Percentiles rank a stretch among this genome's conserved stretches.
phyloP scores from a whole-genome alignment of 2,329 filamentous ascomycete species.

The Xylaria sp. region DNA sequence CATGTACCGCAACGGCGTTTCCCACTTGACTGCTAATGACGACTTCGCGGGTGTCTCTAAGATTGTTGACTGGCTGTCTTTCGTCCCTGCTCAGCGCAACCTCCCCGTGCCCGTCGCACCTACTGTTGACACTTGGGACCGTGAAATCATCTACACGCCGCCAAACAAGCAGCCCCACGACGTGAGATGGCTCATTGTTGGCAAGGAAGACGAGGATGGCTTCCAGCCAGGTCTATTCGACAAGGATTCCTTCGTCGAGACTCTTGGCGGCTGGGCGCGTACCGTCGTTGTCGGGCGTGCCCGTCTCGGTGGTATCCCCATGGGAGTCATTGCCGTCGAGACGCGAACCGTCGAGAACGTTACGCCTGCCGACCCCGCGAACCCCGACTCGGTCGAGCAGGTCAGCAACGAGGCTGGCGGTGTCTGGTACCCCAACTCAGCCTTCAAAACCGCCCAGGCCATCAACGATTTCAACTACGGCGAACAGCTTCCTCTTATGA shows the following conservation, averaged over 20 bases:
- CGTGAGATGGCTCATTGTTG: slow-evolving; percentile 89
- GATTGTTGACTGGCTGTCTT: slow-evolving; percentile 98
- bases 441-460: slow-evolving; percentile 98
- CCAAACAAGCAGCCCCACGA: slow-evolving; percentile 86
- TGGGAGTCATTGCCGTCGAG: slow-evolving; percentile 98
- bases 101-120: slow-evolving; percentile 91
- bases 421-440: slow-evolving; percentile 99
- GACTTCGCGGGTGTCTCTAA: slow-evolving; percentile 98
- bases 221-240: slow-evolving; percentile 95
- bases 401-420: slow-evolving; percentile 93
- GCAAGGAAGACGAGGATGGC: slow-evolving; percentile 81
- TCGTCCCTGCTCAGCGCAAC: slow-evolving; percentile 93
- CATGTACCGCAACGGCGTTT: slow-evolving; percentile 99
- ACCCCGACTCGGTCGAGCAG: slow-evolving; percentile 97
- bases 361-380: slow-evolving; percentile 93
- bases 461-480: slow-evolving; percentile 99
- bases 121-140: slow-evolving; percentile 85
- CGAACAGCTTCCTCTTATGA: slow-evolving; percentile 98
- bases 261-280: slow-evolving; percentile 93
- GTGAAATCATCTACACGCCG: slow-evolving; percentile 83
- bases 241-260: slow-evolving; percentile 94
- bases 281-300: slow-evolving; percentile 97
- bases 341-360: slow-evolving; percentile 95
- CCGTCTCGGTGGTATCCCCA: slow-evolving; percentile 92
- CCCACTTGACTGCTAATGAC: slow-evolving; percentile 96